Evolutionary conservation across 148 eudicot genomes (phyloP).

Genomic region (Chenopodium suecicum): DNA sequence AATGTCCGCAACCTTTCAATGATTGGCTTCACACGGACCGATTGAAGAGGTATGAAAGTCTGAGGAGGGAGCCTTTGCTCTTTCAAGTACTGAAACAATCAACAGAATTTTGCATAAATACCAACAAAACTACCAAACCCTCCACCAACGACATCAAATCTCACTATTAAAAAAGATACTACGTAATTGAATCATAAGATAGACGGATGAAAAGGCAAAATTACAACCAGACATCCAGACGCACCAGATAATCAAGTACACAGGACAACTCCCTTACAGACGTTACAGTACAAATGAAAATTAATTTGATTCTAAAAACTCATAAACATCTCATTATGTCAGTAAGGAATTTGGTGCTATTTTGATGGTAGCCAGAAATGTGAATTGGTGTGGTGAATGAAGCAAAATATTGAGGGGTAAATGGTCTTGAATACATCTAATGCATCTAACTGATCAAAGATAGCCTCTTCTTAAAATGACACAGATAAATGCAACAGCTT

Average conservation of each 20-base stretch:
- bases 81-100: conserved; percentile 70
- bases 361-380: background rate
- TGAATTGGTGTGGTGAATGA: background rate
- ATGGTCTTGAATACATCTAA: background rate
- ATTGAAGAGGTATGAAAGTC: conserved; percentile 95
- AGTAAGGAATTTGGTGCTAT: background rate
- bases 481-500: background rate
- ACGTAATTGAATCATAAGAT: background rate
- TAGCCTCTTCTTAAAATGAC: background rate
- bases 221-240: background rate
- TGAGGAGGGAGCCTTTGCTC: conserved; percentile 94
- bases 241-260: background rate
- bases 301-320: background rate
- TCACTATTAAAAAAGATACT: background rate
- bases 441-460: background rate
- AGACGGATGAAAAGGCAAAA: too few species aligned
- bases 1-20: conserved; percentile 78
- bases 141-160: background rate
- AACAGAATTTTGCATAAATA: conserved; percentile 11
- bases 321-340: background rate
- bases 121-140: background rate
- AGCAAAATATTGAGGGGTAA: background rate
- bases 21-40: conserved; percentile 89
- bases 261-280: background rate
- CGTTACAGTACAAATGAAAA: background rate